A percentile compares a stretch with the other conserved stretches of the same genome.
phyloP scores from a whole-genome alignment of 2,329 filamentous ascomycete genomes.

The Hawksworthiomyces lignivorus region DNA sequence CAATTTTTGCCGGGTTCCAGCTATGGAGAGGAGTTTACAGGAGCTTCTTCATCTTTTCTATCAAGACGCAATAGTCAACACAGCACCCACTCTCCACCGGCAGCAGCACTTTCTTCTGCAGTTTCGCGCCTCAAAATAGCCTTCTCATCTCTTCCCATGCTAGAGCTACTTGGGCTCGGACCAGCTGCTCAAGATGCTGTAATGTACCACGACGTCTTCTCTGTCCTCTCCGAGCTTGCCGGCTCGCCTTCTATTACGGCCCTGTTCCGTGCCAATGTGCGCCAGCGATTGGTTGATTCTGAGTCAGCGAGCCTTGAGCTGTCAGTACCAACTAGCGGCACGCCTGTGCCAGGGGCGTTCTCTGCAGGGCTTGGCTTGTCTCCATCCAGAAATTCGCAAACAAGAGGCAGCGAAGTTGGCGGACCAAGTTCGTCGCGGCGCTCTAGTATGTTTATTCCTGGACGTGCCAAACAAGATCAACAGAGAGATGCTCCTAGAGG shows the following conservation, averaged over 20 bases:
- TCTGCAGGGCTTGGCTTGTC: slow-evolving; percentile 10
- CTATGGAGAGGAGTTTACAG: slow-evolving; percentile 16
- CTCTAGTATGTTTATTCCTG: slow-evolving; percentile 5
- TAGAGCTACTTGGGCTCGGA: slow-evolving; percentile 38
- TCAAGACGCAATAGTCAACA: slow-evolving; percentile 10
- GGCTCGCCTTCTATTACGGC: slow-evolving; percentile 35
- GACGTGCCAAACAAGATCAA: background rate
- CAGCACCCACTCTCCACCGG: slow-evolving; percentile 17
- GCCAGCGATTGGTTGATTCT: slow-evolving; percentile 25
- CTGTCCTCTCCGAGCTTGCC: slow-evolving; percentile 42
- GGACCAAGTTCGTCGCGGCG: slow-evolving; percentile 1
- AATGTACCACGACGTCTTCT: slow-evolving; percentile 44
- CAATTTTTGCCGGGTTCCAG: slow-evolving; percentile 15
- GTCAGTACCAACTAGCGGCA: slow-evolving; percentile 9
- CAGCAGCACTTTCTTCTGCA: slow-evolving; percentile 10
- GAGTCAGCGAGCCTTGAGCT: slow-evolving; percentile 16
- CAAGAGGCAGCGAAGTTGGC: background rate
- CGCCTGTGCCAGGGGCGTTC: background rate
- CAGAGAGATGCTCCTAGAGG: background rate
- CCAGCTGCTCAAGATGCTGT: slow-evolving; percentile 27
- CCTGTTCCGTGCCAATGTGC: slow-evolving; percentile 36
- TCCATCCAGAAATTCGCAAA: background rate
- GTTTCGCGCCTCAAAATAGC: slow-evolving; percentile 30
- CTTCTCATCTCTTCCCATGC: slow-evolving; percentile 30
- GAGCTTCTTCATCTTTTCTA: slow-evolving; percentile 10